Evolutionary conservation across 257 asterid genomes (phyloP).

Genomic region (Solanum etuberosum): DNA sequence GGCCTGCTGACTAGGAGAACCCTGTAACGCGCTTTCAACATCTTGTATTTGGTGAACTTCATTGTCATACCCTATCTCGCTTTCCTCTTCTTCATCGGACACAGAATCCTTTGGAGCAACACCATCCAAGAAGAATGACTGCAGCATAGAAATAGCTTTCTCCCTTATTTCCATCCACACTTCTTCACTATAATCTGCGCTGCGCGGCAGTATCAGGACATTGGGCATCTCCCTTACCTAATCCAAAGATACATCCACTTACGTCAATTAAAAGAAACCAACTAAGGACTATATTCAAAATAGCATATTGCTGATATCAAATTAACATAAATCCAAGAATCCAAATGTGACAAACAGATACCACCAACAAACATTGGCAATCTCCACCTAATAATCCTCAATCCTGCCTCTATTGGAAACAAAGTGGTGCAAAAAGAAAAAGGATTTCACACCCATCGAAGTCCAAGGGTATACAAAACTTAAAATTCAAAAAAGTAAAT

Average conservation of each 20-base stretch:
- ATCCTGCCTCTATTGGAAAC: background rate
- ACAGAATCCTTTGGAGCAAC: slow-evolving; percentile 63
- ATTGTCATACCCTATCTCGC: slow-evolving; percentile 38
- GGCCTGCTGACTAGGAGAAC: slow-evolving; percentile 39
- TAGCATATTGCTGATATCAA: background rate
- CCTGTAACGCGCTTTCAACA: slow-evolving; percentile 46
- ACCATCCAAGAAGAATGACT: slow-evolving; percentile 69
- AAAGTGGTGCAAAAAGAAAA: background rate
- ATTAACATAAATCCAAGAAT: background rate
- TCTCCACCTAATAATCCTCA: background rate
- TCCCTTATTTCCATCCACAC: slow-evolving; percentile 99
- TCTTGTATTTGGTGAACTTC: slow-evolving; percentile 30
- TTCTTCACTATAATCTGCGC: slow-evolving; percentile 99
- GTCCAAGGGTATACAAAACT: background rate
- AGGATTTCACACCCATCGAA: background rate
- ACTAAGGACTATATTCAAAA: background rate
- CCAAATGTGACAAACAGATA: background rate
- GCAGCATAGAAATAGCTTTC: slow-evolving; percentile 69
- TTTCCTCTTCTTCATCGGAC: slow-evolving; percentile 79
- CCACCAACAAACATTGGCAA: background rate
- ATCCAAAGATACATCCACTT: background rate
- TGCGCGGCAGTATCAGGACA: slow-evolving; percentile 93
- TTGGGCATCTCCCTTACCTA: slow-evolving; percentile 99
- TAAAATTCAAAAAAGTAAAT: background rate
- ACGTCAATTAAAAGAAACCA: slow-evolving; percentile 1